Evolutionary conservation across 805 yeast species (phyloP).

Genomic region (Metschnikowia orientalis): DNA sequence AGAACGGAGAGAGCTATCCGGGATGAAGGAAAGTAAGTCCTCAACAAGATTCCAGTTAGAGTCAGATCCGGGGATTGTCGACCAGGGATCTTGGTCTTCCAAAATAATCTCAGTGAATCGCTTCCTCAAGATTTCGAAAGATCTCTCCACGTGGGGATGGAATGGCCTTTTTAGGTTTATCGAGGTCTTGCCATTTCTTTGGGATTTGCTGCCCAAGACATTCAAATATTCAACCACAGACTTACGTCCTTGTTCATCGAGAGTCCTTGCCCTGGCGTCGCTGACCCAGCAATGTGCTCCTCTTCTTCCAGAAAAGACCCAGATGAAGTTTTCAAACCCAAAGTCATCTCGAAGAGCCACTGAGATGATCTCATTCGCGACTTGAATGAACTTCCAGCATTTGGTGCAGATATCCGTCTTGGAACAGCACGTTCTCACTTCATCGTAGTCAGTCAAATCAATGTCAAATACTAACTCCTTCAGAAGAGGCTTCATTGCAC

Average conservation of each 20-base stretch:
- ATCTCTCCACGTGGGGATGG: constrained; percentile 82
- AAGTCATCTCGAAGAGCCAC: constrained; percentile 76
- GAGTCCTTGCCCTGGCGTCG: constrained; percentile 70
- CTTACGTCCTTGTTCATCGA: constrained; percentile 71
- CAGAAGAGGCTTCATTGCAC: constrained; percentile 70
- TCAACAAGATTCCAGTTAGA: constrained; percentile 47
- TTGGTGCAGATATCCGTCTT: constrained; percentile 79
- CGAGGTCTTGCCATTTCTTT: constrained; percentile 42
- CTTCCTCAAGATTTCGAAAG: constrained; percentile 61
- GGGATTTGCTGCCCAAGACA: constrained; percentile 49
- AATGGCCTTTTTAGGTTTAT: constrained; percentile 67
- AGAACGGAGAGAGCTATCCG: constrained; percentile 53
- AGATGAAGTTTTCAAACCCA: constrained; percentile 78
- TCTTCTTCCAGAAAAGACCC: constrained; percentile 98
- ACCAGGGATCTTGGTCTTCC: constrained; percentile 87
- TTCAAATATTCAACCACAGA: constrained; percentile 83
- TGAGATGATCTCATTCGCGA: constrained; percentile 76
- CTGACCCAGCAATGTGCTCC: constrained; percentile 99
- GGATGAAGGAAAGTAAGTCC: constrained; percentile 56
- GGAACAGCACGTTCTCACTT: constrained; percentile 86
- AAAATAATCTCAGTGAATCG: constrained; percentile 64
- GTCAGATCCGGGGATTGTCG: constrained; percentile 26
- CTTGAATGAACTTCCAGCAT: constrained; percentile 90
- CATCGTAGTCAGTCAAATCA: constrained; percentile 96
- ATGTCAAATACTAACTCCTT: constrained; percentile 95